phyloP scores from a whole-genome alignment of 257 asterid species.

The Lavandula angustifolia region DNA sequence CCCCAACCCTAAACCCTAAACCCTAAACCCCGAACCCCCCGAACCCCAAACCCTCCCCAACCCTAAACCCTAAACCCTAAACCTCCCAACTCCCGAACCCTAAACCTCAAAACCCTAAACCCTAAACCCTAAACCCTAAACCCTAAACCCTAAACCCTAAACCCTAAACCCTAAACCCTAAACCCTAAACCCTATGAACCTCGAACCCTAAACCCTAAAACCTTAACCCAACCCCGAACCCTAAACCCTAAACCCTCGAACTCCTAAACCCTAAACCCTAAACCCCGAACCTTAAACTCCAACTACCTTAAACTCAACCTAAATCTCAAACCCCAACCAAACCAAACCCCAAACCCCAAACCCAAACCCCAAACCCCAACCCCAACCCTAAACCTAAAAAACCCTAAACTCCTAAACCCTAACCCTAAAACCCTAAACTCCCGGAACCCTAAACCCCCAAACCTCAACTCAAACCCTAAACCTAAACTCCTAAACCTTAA shows the following conservation, averaged over 20 bases:
- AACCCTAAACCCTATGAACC: no score
- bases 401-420: constrained; percentile 6
- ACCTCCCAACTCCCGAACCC: background rate
- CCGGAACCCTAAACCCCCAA: background rate
- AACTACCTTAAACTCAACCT: constrained; percentile 17
- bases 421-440: constrained; percentile 13
- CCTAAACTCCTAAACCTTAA: background rate
- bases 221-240: no score
- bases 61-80: background rate
- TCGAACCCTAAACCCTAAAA: background rate
- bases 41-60: background rate
- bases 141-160: background rate
- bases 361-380: constrained; percentile 2
- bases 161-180: background rate
- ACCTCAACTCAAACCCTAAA: background rate
- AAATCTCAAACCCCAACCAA: constrained; percentile 1
- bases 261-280: background rate
- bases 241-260: no score
- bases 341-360: background rate
- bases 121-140: background rate
- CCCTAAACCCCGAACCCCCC: background rate
- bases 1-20: background rate
- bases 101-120: background rate
- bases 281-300: background rate
- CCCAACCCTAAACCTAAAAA: background rate